These are phyloP conservation scores for Astragalus membranaceus DNA, from an alignment of 306 rosid genomes.

Conservation along the genomic window DNA sequence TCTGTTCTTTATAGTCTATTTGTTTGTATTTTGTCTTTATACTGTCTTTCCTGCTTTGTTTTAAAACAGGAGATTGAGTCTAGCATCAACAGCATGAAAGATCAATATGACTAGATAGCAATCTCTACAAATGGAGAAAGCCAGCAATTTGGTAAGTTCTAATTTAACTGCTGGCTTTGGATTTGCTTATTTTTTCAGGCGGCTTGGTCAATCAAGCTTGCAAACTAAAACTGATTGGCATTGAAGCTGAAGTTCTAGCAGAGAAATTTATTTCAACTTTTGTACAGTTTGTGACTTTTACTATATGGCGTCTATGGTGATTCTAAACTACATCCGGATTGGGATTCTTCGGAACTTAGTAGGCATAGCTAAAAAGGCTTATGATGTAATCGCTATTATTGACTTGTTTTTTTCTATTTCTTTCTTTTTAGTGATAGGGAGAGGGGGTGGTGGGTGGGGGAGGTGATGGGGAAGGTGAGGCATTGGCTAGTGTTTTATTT, in stretches of 20 bases:
- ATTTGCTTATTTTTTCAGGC: conserved; percentile 54
- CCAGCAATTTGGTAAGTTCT: conserved; percentile 76
- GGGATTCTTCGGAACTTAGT: conserved; percentile 14
- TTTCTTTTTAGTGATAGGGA: background rate
- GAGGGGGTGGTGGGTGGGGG: background rate
- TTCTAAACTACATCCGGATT: background rate
- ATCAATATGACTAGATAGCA: background rate
- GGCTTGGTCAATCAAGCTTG: conserved; percentile 25
- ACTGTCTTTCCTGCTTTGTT: conserved; percentile 16
- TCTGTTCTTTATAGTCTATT: background rate
- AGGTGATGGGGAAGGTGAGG: background rate
- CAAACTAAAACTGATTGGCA: conserved; percentile 13
- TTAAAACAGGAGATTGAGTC: conserved; percentile 44
- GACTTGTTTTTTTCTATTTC: background rate
- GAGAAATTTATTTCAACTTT: background rate
- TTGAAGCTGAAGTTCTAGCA: background rate
- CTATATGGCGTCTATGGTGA: background rate
- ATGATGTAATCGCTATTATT: background rate
- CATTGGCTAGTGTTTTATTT: background rate
- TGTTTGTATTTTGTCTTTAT: conserved; percentile 43
- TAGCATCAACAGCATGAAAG: conserved; percentile 44
- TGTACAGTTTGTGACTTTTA: conserved; percentile 19
- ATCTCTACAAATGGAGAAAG: conserved; percentile 23
- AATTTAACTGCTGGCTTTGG: conserved; percentile 66
- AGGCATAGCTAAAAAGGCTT: conserved; percentile 2